These are phyloP conservation scores for Tricholoma sp. DNA, from an alignment of 768 basidiomycete genomes.

Conservation along the genomic window DNA sequence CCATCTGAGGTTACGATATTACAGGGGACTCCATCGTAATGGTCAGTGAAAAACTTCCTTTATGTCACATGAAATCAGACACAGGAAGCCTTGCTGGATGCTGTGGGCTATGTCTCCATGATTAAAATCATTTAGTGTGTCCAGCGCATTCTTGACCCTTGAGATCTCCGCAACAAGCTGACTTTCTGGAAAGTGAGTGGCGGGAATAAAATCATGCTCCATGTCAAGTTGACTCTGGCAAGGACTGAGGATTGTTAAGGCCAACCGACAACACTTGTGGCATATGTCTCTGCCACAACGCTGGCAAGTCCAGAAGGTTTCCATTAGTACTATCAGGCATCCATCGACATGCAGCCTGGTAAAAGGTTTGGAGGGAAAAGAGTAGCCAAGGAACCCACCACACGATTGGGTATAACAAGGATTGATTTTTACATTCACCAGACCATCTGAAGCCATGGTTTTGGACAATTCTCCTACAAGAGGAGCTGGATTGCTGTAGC, in stretches of 20 bases:
- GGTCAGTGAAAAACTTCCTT: background rate
- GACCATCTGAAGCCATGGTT: background rate
- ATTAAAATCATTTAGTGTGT: background rate
- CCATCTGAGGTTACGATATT: background rate
- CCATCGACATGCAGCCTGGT: background rate
- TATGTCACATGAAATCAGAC: background rate
- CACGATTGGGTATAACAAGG: background rate
- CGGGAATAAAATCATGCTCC: background rate
- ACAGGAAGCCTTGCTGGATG: background rate
- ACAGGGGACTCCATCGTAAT: background rate
- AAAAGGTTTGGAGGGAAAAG: background rate
- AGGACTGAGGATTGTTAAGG: background rate
- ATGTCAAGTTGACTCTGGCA: background rate
- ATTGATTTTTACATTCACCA: background rate
- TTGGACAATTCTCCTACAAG: background rate
- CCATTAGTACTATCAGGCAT: background rate
- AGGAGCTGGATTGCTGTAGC: background rate
- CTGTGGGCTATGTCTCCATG: background rate
- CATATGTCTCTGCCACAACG: background rate
- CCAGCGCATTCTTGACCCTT: background rate
- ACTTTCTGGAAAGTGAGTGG: background rate
- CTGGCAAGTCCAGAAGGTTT: background rate
- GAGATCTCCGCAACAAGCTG: background rate
- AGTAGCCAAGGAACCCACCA: background rate
- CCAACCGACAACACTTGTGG: background rate